Percentiles rank a stretch among this genome's conserved stretches.
Conservation (phyloP, 495 filamentous ascomycete species). For the Hyaloscypha hepaticicola region DNA sequence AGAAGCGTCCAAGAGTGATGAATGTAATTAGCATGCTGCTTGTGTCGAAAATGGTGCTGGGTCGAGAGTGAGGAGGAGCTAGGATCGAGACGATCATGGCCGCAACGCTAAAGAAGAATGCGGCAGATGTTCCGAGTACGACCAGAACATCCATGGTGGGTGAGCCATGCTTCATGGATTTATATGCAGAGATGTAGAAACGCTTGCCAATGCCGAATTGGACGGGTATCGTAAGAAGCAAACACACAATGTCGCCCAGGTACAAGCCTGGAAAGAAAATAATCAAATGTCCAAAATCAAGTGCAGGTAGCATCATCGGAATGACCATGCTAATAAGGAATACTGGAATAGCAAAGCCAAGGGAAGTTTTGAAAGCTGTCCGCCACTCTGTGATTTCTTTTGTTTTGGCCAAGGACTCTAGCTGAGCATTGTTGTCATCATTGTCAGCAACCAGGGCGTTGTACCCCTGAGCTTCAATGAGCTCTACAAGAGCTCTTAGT, state of each 20-base stretch:
- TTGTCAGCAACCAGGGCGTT: conserved; percentile 88
- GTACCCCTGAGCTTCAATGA: conserved; percentile 74
- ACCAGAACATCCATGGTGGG: conserved; percentile 99
- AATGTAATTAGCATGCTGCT: conserved; percentile 99
- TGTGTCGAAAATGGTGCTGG: conserved; percentile 91
- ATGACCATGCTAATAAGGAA: conserved; percentile 91
- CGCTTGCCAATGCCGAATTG: conserved; percentile 95
- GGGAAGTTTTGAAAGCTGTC: conserved; percentile 69
- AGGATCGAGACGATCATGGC: conserved; percentile 83
- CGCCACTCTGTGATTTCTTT: conserved; percentile 94
- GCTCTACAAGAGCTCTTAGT: conserved; percentile 77
- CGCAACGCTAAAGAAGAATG: conserved; percentile 93
- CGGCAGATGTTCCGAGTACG: conserved; percentile 90
- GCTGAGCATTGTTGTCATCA: conserved; percentile 94
- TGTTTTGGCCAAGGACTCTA: conserved; percentile 93
- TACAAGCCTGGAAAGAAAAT: conserved; percentile 72
- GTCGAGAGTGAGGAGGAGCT: conserved; percentile 66
- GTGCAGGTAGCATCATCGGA: conserved; percentile 68
- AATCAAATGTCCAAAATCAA: conserved; percentile 71
- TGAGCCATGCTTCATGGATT: conserved; percentile 81
- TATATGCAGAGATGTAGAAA: conserved; percentile 90
- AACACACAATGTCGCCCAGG: conserved; percentile 81
- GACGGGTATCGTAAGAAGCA: conserved; percentile 82
- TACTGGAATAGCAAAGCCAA: conserved; percentile 84
- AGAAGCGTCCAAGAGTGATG: conserved; percentile 84